phyloP scores from a whole-genome alignment of 441 rosid species.

The Dalechampia spathulata region DNA sequence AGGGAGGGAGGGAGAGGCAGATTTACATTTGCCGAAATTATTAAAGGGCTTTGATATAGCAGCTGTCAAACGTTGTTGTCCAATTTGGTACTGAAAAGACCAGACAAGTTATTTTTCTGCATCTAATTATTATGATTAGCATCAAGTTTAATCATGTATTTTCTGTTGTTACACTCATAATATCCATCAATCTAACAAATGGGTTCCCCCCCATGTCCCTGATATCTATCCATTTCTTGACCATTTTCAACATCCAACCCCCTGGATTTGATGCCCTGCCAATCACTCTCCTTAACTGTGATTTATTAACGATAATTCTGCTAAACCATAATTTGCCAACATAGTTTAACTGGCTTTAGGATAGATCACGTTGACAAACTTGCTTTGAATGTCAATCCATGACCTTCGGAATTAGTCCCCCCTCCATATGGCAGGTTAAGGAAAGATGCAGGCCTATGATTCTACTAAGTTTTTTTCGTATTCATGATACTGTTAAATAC shows the following conservation, averaged over 20 bases:
- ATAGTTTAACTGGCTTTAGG: not conserved
- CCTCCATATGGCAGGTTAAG: not conserved
- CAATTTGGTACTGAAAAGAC: conserved; percentile 13
- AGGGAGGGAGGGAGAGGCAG: too few relatives aligned
- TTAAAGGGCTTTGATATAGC: not conserved
- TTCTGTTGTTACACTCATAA: not conserved
- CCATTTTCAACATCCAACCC: not conserved
- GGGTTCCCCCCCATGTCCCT: not conserved
- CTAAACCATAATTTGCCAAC: not conserved
- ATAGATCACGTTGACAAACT: not conserved
- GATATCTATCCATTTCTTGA: not conserved
- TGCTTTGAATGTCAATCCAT: not conserved
- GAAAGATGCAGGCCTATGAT: too few relatives aligned
- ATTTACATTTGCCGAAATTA: not conserved
- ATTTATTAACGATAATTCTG: too few relatives aligned
- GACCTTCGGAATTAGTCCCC: not conserved
- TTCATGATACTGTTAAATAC: too few relatives aligned
- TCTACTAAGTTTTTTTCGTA: too few relatives aligned
- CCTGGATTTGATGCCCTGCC: not conserved
- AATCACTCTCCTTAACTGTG: too few relatives aligned
- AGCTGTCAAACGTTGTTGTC: conserved; percentile 11
- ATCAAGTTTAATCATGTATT: not conserved
- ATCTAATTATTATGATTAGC: not conserved
- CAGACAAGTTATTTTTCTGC: not conserved
- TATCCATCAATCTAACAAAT: not conserved